Percentiles rank a stretch among this genome's conserved stretches.
Evolutionary conservation across 2,329 filamentous ascomycete species (phyloP).

Genomic region (Didymella arachidicola): DNA sequence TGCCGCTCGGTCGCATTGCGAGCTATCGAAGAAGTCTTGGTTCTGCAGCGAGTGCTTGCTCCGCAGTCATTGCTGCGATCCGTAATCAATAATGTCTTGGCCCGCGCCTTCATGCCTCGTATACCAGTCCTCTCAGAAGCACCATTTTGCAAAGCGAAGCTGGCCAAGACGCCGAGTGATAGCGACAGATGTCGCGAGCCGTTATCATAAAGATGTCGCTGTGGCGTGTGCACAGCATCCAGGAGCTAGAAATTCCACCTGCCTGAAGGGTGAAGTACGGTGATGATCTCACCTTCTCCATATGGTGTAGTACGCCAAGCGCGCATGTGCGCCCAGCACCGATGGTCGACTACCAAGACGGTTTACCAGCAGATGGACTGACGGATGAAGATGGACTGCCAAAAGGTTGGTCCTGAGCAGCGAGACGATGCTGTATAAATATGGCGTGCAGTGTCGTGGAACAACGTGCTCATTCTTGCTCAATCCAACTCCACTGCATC

Average conservation of each 20-base stretch:
- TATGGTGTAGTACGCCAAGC: slow-evolving; percentile 20
- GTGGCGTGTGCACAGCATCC: slow-evolving; percentile 19
- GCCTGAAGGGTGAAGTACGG: slow-evolving; percentile 16
- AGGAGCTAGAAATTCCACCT: slow-evolving; percentile 21
- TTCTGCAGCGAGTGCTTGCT: slow-evolving; percentile 22
- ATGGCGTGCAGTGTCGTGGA: slow-evolving; percentile 6
- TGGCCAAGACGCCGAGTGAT: slow-evolving; percentile 23
- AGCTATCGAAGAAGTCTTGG: slow-evolving; percentile 21
- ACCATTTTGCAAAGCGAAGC: slow-evolving; percentile 6
- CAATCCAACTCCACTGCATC: slow-evolving; percentile 26
- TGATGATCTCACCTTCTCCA: slow-evolving; percentile 22
- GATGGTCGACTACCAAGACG: slow-evolving; percentile 22
- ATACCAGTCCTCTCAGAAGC: slow-evolving; percentile 8
- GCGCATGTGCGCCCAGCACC: slow-evolving; percentile 9
- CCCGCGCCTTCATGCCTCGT: not conserved
- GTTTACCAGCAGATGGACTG: slow-evolving; percentile 12
- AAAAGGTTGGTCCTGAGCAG: slow-evolving; percentile 2
- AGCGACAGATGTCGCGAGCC: slow-evolving; percentile 19
- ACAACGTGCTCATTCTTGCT: slow-evolving; percentile 37
- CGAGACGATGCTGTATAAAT: slow-evolving; percentile 28
- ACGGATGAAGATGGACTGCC: slow-evolving; percentile 12
- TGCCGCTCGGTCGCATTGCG: slow-evolving; percentile 4
- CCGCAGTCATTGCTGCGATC: slow-evolving; percentile 1
- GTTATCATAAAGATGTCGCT: slow-evolving; percentile 15
- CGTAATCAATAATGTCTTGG: slow-evolving; percentile 12